phyloP scores from a whole-genome alignment of 1,139 yeast species.

The Blastobotrys apis region DNA sequence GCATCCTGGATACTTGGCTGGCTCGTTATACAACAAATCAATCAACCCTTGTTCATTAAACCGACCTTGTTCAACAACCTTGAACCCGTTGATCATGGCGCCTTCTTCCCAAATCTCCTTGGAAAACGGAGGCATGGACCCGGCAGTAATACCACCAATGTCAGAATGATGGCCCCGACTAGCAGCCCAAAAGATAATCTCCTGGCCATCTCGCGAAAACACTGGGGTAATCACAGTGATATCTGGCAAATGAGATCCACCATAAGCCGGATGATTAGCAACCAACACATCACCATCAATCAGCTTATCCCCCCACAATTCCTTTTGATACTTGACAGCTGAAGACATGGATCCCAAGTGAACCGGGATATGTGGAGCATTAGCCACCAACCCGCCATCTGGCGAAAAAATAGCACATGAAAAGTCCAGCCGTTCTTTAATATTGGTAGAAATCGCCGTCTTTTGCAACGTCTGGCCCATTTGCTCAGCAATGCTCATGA shows the following conservation, averaged over 20 bases:
- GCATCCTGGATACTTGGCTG: conserved; percentile 52
- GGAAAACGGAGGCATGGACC: conserved; percentile 63
- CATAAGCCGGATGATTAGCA: conserved; percentile 74
- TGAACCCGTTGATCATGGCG: conserved; percentile 53
- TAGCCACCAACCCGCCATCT: conserved; percentile 74
- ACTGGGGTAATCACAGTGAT: conserved; percentile 75
- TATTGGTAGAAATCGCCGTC: conserved; percentile 80
- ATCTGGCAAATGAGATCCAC: conserved; percentile 83
- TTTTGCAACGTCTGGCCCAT: conserved; percentile 81
- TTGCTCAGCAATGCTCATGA: conserved; percentile 86
- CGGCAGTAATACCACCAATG: conserved; percentile 63
- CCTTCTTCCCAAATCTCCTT: conserved; percentile 62
- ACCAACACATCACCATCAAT: conserved; percentile 71
- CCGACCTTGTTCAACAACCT: conserved; percentile 50
- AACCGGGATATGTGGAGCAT: conserved; percentile 86
- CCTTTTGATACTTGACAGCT: conserved; percentile 66
- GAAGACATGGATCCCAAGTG: conserved; percentile 86
- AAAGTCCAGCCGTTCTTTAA: conserved; percentile 77
- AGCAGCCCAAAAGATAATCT: conserved; percentile 57
- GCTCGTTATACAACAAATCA: conserved; percentile 47
- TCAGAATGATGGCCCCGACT: conserved; percentile 67
- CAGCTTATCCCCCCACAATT: conserved; percentile 56
- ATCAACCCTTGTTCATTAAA: conserved; percentile 52
- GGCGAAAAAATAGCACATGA: conserved; percentile 79
- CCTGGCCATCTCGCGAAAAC: conserved; percentile 52